Evolutionary conservation across 768 basidiomycete genomes (phyloP), one percentile per base, ranked within the genome.

Genomic region (Agaricus sinodeliciosus): DNA sequence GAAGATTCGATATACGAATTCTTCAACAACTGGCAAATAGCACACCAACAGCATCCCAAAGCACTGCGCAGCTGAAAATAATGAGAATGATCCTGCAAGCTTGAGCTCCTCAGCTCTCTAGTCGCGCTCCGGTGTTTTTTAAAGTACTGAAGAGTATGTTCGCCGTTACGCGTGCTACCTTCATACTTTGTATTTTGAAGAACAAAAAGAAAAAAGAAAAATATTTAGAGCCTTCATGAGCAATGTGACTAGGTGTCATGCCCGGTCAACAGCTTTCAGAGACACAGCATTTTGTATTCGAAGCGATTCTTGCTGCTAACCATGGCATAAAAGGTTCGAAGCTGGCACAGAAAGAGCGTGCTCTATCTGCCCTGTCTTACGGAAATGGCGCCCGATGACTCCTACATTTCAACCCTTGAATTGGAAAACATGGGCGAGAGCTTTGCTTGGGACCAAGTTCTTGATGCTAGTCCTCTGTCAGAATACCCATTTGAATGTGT

Each of bases 371-470:
- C n/a, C 9, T n/a, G 11, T 15, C 40, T 13, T n/a, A n/a, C 26
- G 27, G 34, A 45, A 22, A 54, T 54, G 52, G 40, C 31, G 35
- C n/a, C 48, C 40, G n/a, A 19, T n/a, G 16, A 49, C 36, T 4
- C 18, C n/a, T 15, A 48, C 37, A 49, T 49, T 25, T 31, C 48
- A 27, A 34, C 19, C n/a, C 15, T 18, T 13, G 9, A 3, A 22
- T 22, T 22, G 22, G 22, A 22, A 1, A 22, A 40, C 8, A 31
- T 31, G 25, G 9, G 7, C n/a, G 40, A 40, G 48, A 49, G 40
- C 13, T 41, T 37, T 15, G 28, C 26, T 27, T 15, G 27, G 8
- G 3, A 22, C 22, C 44, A 8, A n/a, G 31, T 15, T 34, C 28
- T 37, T 1, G 27, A 22, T 37, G 26, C 18, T 16, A 48, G 52